Percentiles rank a stretch among this genome's conserved stretches.
Evolutionary conservation across 2,329 filamentous ascomycete genomes (phyloP).

Genomic region (Zymoseptoria brevis): DNA sequence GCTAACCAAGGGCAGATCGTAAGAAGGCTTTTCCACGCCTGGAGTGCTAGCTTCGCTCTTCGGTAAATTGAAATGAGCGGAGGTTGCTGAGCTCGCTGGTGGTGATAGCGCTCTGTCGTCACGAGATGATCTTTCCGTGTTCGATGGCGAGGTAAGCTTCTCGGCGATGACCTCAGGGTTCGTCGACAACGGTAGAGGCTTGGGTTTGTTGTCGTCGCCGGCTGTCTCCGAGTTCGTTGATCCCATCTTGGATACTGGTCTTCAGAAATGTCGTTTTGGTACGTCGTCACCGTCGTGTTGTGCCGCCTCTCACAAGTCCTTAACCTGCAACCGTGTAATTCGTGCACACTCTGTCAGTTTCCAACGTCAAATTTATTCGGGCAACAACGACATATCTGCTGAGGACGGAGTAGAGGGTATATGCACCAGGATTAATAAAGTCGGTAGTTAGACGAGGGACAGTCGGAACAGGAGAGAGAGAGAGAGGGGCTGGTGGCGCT

Average conservation of each 20-base stretch:
- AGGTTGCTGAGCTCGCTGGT: background rate
- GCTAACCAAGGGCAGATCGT: background rate
- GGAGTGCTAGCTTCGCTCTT: background rate
- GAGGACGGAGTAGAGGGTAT: background rate
- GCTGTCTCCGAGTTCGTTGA: background rate
- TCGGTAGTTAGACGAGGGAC: background rate
- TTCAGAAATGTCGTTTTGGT: background rate
- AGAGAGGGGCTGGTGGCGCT: background rate
- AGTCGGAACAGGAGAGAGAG: background rate
- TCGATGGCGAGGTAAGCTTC: background rate
- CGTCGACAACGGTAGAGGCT: background rate
- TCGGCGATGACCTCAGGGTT: no score
- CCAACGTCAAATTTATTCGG: no score
- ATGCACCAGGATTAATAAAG: background rate
- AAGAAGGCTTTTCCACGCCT: background rate
- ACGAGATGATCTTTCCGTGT: background rate
- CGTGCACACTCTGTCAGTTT: no score
- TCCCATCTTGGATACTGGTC: background rate
- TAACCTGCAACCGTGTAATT: background rate
- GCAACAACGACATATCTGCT: no score
- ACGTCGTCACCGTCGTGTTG: background rate
- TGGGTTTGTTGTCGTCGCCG: background rate
- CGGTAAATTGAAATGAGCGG: background rate
- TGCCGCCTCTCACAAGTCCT: background rate
- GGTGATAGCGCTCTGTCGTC: background rate